Evolutionary conservation across 1,139 yeast genomes (phyloP), one percentile per base, ranked within the genome.

Genomic region (Candida anutae): DNA sequence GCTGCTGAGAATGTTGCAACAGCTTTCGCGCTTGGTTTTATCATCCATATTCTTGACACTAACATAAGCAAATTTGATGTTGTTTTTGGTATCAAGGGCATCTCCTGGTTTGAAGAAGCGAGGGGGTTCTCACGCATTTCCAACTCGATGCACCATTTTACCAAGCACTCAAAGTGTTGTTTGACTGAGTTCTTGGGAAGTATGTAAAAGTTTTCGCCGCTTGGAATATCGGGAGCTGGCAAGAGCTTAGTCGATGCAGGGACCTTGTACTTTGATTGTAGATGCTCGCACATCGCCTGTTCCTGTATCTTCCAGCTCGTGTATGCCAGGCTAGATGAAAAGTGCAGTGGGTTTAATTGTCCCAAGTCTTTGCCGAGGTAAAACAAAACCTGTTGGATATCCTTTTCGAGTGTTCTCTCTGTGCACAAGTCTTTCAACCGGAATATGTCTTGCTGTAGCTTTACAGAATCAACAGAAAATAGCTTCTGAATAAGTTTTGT

Each of bases 11-110:
- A 69, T 4, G 76, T 39, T 3, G 76, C 45, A 0, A 69, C 62
- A 0, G 77, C 72, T 32, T 70, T 54, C 0, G 87, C 62, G 0
- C 75, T 58, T 6, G 50, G 49, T 32, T 70, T 71, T 5, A 81
- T 50, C 35, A 82, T 56, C 94, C 94, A 82, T 26, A 74, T 58
- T 26, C 58, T 62, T 5, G 76, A 59, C 32, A 74, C 70, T 13
- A 62, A 53, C 6, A 48, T 53, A 9, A 75, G 45, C 15, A 76
- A 52, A 29, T 56, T 64, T 16, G 48, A 41, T 3, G 69, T 58
- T 16, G 60, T 52, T 45, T 72, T 64, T 25, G 55, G 56, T 26
- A 57, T 52, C 18, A 56, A 43, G 9, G 57, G 53, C n/a, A 39
- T 40, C 6, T 42, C 51, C 24, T 27, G 43, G 36, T 15, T 40